phyloP scores from a whole-genome alignment of 2,329 filamentous ascomycete species.

The Cephalotrichum gorgonifer region DNA sequence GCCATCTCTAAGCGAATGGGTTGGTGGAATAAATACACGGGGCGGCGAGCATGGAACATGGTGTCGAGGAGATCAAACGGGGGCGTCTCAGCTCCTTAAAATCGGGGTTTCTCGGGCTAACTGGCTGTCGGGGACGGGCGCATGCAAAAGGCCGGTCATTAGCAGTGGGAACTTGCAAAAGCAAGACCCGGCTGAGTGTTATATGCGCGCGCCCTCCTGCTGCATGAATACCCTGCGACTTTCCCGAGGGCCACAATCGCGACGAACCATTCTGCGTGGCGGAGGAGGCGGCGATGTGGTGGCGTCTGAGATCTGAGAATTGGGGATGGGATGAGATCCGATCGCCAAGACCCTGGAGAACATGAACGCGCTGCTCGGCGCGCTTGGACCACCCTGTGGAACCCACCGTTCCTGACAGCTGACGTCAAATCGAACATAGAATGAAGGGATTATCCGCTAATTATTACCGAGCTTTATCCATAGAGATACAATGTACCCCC shows the following conservation, averaged over 20 bases:
- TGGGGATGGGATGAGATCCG: neutral
- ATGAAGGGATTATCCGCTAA: neutral
- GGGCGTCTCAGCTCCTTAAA: neutral
- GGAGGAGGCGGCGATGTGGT: no score
- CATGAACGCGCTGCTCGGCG: no score
- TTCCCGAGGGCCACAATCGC: neutral
- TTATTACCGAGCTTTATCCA: neutral
- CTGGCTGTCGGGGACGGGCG: no score
- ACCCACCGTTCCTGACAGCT: neutral
- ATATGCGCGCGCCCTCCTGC: no score
- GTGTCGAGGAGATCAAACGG: constrained; percentile 3
- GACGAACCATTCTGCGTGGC: neutral
- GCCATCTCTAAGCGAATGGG: neutral
- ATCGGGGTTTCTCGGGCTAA: neutral
- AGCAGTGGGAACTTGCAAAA: neutral
- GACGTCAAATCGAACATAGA: neutral
- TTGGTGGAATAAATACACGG: neutral
- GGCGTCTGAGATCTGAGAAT: no score
- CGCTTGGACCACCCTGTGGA: no score
- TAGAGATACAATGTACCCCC: no score
- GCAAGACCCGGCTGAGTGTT: neutral
- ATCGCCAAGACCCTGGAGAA: neutral
- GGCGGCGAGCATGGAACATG: neutral
- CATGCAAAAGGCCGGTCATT: no score
- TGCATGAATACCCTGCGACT: no score